These are phyloP conservation scores for Apophysomyces sp. DNA, from an alignment of 371 early-diverging fungal species.

Conservation along the genomic window DNA sequence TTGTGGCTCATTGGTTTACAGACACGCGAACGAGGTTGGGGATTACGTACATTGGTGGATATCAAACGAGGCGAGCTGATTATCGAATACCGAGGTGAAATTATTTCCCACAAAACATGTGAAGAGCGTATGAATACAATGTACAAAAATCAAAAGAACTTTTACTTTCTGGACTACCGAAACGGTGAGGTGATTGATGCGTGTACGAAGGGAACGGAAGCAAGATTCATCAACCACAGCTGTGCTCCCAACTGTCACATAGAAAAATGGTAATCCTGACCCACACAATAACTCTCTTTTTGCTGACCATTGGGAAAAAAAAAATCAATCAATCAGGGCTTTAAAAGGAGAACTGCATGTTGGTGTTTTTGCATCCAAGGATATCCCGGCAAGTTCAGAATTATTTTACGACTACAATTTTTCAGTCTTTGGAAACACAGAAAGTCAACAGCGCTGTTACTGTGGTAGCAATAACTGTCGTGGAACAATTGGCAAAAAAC, in stretches of 20 bases:
- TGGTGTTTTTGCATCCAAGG: slow-evolving; percentile 74
- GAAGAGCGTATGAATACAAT: slow-evolving; percentile 71
- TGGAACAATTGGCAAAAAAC: slow-evolving; percentile 60
- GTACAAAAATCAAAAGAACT: slow-evolving; percentile 66
- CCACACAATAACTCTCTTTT: not conserved
- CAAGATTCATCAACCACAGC: slow-evolving; percentile 54
- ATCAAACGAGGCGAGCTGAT: slow-evolving; percentile 69
- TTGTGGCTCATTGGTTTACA: slow-evolving; percentile 12
- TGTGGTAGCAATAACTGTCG: slow-evolving; percentile 75
- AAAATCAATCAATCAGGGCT: too few relatives aligned
- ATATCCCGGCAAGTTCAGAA: slow-evolving; percentile 74
- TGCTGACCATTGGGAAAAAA: too few relatives aligned
- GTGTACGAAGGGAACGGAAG: slow-evolving; percentile 71
- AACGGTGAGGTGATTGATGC: slow-evolving; percentile 83
- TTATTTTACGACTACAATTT: slow-evolving; percentile 90
- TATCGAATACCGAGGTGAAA: slow-evolving; percentile 89
- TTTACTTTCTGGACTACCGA: slow-evolving; percentile 82
- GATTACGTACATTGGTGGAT: slow-evolving; percentile 63
- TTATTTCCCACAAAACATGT: slow-evolving; percentile 70
- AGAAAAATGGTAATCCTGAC: slow-evolving; percentile 76
- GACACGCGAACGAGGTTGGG: slow-evolving; percentile 74
- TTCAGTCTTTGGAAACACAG: slow-evolving; percentile 63
- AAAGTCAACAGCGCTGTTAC: slow-evolving; percentile 60
- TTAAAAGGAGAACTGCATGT: slow-evolving; percentile 72
- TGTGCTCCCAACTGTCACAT: slow-evolving; percentile 94